These are phyloP conservation scores for Picea mariana DNA, from an alignment of 83 land plant species.

Conservation along the genomic window DNA sequence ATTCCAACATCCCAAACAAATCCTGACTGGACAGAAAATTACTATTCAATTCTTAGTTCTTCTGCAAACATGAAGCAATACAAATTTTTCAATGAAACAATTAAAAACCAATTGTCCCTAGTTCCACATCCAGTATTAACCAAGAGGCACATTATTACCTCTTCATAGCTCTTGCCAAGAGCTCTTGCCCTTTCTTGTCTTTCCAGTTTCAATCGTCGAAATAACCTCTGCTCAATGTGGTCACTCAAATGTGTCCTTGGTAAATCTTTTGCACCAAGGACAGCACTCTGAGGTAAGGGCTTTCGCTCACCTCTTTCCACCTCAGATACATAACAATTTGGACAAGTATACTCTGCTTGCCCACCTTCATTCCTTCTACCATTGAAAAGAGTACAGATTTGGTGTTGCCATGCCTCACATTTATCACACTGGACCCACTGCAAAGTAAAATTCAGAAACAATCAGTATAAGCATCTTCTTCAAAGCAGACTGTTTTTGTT, in stretches of 20 bases:
- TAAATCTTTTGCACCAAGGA: conserved; percentile 96
- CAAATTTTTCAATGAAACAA: background rate
- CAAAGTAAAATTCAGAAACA: conserved; percentile 16
- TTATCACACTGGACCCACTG: conserved; percentile 99
- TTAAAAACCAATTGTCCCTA: background rate
- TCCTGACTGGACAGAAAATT: background rate
- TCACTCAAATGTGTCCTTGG: conserved; percentile 94
- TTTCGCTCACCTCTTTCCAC: conserved; percentile 92
- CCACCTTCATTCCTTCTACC: conserved; percentile 96
- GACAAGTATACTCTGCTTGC: conserved; percentile 90
- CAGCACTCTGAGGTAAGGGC: conserved; percentile 92
- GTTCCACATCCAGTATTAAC: background rate
- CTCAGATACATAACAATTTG: conserved; percentile 81
- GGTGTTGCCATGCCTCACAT: conserved; percentile 99
- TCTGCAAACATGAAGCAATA: background rate
- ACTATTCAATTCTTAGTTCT: background rate
- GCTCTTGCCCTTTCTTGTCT: conserved; percentile 76
- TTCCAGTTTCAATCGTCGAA: conserved; percentile 75
- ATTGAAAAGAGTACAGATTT: conserved; percentile 97
- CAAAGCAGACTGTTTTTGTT: background rate
- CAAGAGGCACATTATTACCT: conserved; percentile 43
- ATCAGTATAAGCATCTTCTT: background rate
- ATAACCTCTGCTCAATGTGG: conserved; percentile 86
- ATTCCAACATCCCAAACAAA: background rate
- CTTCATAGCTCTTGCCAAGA: conserved; percentile 79